Conservation (phyloP, 257 asterid genomes). For the Lantana camara region DNA sequence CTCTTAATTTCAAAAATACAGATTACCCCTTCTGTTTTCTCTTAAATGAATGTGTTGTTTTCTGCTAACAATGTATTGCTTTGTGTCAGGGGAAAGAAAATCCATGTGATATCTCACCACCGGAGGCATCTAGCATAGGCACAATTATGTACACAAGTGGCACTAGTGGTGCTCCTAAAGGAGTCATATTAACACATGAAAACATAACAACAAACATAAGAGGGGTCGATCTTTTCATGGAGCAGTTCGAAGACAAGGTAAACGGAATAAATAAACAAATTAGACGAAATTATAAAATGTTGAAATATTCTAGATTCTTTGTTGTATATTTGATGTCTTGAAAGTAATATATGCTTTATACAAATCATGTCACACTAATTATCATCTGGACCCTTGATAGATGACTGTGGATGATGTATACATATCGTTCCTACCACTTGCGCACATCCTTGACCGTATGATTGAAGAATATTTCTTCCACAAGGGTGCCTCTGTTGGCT, state of each 20-base stretch:
- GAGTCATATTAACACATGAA: conserved; percentile 90
- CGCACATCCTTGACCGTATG: conserved; percentile 98
- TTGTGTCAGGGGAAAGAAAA: conserved; percentile 62
- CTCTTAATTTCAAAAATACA: too few relatives aligned
- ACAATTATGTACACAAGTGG: conserved; percentile 99
- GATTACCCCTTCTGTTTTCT: too few relatives aligned
- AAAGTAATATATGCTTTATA: too few relatives aligned
- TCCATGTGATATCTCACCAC: conserved; percentile 62
- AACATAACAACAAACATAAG: conserved; percentile 57
- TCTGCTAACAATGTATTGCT: too few relatives aligned
- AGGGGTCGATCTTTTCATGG: conserved; percentile 89
- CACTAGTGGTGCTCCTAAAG: conserved; percentile 95
- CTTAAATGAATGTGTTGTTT: too few relatives aligned
- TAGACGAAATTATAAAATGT: too few relatives aligned
- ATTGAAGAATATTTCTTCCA: conserved; percentile 95
- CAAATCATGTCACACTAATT: not conserved
- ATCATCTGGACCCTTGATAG: conserved; percentile 36
- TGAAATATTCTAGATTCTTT: too few relatives aligned
- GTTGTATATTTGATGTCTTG: too few relatives aligned
- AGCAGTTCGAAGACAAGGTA: conserved; percentile 91
- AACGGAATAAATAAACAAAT: not conserved
- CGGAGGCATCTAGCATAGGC: conserved; percentile 57
- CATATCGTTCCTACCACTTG: conserved; percentile 96
- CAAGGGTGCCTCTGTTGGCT: conserved; percentile 98
- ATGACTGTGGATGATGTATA: conserved; percentile 93